A percentile compares a stretch with the other conserved stretches of the same genome.
These are phyloP conservation scores for Graphilbum sp. DNA, from an alignment of 2,329 filamentous ascomycete species.

Conservation along the genomic window DNA sequence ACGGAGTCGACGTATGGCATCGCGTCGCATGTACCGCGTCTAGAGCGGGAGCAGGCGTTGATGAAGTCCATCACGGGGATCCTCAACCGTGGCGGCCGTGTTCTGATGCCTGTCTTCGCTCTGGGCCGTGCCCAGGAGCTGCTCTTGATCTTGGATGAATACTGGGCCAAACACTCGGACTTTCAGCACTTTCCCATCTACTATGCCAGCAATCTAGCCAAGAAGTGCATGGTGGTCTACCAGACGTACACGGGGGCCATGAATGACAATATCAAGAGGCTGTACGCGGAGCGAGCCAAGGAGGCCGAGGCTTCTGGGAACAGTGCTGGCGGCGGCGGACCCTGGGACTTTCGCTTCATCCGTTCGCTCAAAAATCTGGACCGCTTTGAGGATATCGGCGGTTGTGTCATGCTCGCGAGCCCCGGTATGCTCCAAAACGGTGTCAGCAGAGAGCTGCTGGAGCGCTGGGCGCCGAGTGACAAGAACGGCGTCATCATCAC, in stretches of 20 bases:
- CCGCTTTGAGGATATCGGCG: conserved; percentile 86
- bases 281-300: conserved; percentile 86
- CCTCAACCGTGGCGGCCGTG: conserved; percentile 78
- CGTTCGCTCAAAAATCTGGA: conserved; percentile 84
- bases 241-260: conserved; percentile 96
- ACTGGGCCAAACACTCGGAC: conserved; percentile 81
- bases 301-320: conserved; percentile 73
- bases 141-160: conserved; percentile 87
- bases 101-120: conserved; percentile 89
- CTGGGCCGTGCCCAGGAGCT: conserved; percentile 88
- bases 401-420: conserved; percentile 92
- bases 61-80: conserved; percentile 93
- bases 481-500: conserved; percentile 98
- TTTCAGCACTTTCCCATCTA: conserved; percentile 89
- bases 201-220: conserved; percentile 86
- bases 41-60: conserved; percentile 80
- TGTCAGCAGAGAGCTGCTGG: conserved; percentile 79
- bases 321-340: conserved; percentile 58
- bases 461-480: conserved; percentile 89
- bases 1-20: conserved; percentile 97
- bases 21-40: conserved; percentile 75
- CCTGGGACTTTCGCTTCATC: conserved; percentile 95
- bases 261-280: conserved; percentile 96
- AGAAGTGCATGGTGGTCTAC: conserved; percentile 97
- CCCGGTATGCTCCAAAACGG: conserved; percentile 98